Base-by-base conservation (phyloP, 1,139 yeast species). In the Wickerhamomyces sp. region DNA sequence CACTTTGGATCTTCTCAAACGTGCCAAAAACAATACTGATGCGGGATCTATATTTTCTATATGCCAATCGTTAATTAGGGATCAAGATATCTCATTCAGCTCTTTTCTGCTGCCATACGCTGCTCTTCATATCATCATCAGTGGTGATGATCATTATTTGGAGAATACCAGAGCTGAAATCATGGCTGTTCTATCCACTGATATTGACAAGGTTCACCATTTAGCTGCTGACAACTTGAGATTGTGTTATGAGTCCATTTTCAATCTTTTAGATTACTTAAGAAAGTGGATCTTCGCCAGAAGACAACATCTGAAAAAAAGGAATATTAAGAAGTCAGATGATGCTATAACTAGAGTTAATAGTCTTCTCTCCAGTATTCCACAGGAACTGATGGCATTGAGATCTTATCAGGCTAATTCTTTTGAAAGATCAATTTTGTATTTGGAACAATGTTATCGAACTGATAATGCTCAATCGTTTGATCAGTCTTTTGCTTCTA, bases 401-500 rank as follows among this genome's bases (percentile, higher is more conserved):
- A 72, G 92, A 39, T 84, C 97, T 0, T 75, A 88, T 3, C 89
- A 87, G 48, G 87, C 95, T 48, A 85, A 81, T 39, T 81, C 95
- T 0, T 88, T 79, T 54, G 97, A 95, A 45, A 70, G 97, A 39
- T 88, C 97, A 0, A 79, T 92, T n/a, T 68, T 90, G 43, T 88
- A 88, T 56, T 68, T 88, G 56, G 99, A 94, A 51, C 86, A 86
- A 51, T 77, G 84, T 48, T 76, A 74, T 44, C 65, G 89, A 33
- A 65, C 67, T 12, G 64, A 68, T 15, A 58, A 63, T 26, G 38
- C 35, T 16, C 47, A 45, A 13, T 48, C 55, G 4, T 65, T 67
- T 33, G 65, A 63, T 19, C 63, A 64, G 5, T 55, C 69, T 19
- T 68, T 77, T 39, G 70, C 76, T 10, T 58, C 68, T 2, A 73